Conservation (phyloP, 2,329 filamentous ascomycete species). For the Raffaelea ambrosiae region DNA sequence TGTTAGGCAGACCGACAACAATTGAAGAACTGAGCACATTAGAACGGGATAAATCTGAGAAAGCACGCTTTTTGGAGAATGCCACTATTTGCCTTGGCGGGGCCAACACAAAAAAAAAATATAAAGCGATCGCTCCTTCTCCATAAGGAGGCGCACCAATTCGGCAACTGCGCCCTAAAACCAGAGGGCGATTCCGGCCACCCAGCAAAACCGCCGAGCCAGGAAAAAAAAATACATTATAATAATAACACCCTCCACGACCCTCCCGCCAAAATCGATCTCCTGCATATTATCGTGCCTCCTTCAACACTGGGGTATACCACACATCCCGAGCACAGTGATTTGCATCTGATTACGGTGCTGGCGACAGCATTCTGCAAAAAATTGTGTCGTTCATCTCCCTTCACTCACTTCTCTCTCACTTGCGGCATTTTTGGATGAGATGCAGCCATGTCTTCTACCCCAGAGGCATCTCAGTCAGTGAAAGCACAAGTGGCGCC, state of each 20-base stretch:
- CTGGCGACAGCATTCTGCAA: background rate
- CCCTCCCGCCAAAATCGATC: conserved; percentile 8
- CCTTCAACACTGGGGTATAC: background rate
- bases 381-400: no score
- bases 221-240: conserved; percentile 12
- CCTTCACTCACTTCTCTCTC: background rate
- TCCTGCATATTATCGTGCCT: conserved; percentile 8
- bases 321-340: background rate
- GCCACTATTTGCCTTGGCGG: conserved; percentile 10
- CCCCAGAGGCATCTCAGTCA: conserved; percentile 1
- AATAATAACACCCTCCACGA: conserved; percentile 7
- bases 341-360: background rate
- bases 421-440: conserved; percentile 5
- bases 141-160: conserved; percentile 9
- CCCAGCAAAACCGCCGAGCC: background rate
- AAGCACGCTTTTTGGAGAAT: background rate
- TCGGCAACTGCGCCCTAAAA: conserved; percentile 10
- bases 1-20: no score
- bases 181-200: conserved; percentile 12
- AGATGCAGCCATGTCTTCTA: conserved; percentile 10
- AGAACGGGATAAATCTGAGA: background rate
- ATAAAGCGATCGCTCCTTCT: conserved; percentile 2
- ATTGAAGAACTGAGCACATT: no score
- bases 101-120: conserved; percentile 1
- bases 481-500: conserved; percentile 3